Evolutionary conservation across 768 basidiomycete genomes (phyloP).

Genomic region (Kockovaella imperatae): DNA sequence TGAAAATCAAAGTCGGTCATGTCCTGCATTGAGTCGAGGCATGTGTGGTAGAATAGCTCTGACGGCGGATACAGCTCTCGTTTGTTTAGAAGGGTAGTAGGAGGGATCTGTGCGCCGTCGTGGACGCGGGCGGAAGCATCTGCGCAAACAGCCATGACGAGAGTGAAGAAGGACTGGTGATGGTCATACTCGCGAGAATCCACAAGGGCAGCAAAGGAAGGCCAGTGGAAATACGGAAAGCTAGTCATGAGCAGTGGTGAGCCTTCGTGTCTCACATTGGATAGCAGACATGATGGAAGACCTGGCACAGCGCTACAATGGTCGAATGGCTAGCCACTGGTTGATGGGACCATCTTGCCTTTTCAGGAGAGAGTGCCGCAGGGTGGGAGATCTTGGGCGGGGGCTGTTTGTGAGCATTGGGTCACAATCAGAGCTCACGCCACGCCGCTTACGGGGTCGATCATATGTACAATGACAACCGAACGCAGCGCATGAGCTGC

Average conservation of each 20-base stretch:
- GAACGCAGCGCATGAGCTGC: neutral
- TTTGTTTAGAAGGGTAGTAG: neutral
- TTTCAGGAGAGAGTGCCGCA: neutral
- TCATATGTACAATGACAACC: constrained; percentile 7
- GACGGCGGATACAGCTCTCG: constrained; percentile 8
- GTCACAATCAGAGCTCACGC: neutral
- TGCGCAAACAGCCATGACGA: constrained; percentile 16
- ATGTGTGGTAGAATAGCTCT: constrained; percentile 24
- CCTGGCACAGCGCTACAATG: constrained; percentile 14
- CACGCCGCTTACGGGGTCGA: constrained; percentile 2
- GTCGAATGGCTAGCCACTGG: neutral
- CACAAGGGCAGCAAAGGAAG: constrained; percentile 7
- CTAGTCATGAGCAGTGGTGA: neutral
- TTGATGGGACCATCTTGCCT: neutral
- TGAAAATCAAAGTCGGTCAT: constrained; percentile 26
- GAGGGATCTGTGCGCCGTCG: constrained; percentile 13
- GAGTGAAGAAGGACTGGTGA: constrained; percentile 13
- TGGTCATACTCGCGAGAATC: constrained; percentile 4
- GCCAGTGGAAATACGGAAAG: constrained; percentile 19
- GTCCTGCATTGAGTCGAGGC: constrained; percentile 7
- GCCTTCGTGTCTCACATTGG: constrained; percentile 20
- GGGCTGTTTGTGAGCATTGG: neutral
- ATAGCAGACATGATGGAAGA: constrained; percentile 17
- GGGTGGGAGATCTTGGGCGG: neutral
- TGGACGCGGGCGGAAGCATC: constrained; percentile 13